Evolutionary conservation across 352 stramenopile genomes (phyloP).

Genomic region (Globisporangium cystogenes): DNA sequence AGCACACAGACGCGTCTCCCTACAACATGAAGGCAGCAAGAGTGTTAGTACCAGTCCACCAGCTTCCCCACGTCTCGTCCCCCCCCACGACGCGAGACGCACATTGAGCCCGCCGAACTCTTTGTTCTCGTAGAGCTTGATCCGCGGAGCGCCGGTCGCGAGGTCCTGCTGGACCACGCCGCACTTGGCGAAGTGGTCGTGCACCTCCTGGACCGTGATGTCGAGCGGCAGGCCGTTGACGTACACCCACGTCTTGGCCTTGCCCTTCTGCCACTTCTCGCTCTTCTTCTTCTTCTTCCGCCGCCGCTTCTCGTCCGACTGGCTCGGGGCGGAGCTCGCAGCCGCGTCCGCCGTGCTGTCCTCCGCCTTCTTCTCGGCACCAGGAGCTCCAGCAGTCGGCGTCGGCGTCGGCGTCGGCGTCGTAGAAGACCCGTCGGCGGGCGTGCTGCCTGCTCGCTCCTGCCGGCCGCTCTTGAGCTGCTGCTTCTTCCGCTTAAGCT

Average conservation of each 20-base stretch:
- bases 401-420: no score
- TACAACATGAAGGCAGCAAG: conserved; percentile 13
- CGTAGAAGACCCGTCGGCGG: no score
- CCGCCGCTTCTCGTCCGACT: conserved; percentile 33
- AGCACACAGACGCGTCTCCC: conserved; percentile 95
- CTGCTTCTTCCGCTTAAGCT: conserved; percentile 27
- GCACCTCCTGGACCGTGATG: conserved; percentile 89
- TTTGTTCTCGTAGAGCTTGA: conserved; percentile 95
- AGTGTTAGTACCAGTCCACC: no score
- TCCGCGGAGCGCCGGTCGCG: conserved; percentile 88
- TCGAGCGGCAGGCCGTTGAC: conserved; percentile 93
- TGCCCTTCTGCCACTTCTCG: conserved; percentile 78
- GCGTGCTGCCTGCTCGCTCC: no score
- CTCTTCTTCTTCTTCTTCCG: conserved; percentile 83
- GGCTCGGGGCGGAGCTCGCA: background rate
- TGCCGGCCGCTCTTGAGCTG: conserved; percentile 20
- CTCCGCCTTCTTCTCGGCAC: background rate
- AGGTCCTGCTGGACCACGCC: conserved; percentile 95
- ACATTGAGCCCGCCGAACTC: conserved; percentile 86
- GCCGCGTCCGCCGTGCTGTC: background rate
- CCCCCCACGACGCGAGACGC: conserved; percentile 4
- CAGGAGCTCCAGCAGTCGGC: conserved; percentile 1
- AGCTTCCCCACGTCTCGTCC: no score
- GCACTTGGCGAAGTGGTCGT: conserved; percentile 92
- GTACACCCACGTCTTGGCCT: conserved; percentile 94